Evolutionary conservation across 2,329 filamentous ascomycete species (phyloP).

Genomic region (Hypoxylon sp.): DNA sequence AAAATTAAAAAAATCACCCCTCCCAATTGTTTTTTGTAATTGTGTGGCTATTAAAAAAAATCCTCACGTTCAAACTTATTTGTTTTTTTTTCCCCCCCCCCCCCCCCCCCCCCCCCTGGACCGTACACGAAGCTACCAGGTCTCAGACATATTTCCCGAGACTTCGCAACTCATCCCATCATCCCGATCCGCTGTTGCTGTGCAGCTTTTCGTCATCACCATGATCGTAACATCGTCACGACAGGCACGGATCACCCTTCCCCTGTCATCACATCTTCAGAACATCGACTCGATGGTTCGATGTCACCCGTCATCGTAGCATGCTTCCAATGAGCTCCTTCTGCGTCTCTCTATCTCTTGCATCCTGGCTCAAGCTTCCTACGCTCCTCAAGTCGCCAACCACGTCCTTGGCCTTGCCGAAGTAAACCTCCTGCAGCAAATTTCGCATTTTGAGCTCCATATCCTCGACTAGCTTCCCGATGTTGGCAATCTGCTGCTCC

Average conservation of each 20-base stretch:
- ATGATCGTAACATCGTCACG: slow-evolving; percentile 24
- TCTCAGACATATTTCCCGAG: slow-evolving; percentile 46
- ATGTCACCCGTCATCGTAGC: slow-evolving; percentile 45
- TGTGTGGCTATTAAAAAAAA: slow-evolving; percentile 21
- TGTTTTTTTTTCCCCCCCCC: slow-evolving; percentile 2
- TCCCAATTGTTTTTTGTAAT: no score
- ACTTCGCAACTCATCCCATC: slow-evolving; percentile 34
- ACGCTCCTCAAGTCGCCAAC: slow-evolving; percentile 95
- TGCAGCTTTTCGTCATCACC: slow-evolving; percentile 39
- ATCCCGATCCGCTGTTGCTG: slow-evolving; percentile 40
- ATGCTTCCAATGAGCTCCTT: slow-evolving; percentile 84
- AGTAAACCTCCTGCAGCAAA: slow-evolving; percentile 97
- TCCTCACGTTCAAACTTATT: slow-evolving; percentile 37
- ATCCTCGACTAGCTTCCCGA: slow-evolving; percentile 94
- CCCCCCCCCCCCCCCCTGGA: neutral
- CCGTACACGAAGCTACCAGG: slow-evolving; percentile 34
- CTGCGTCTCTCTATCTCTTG: slow-evolving; percentile 86
- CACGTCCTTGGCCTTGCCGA: slow-evolving; percentile 98
- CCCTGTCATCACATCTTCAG: slow-evolving; percentile 23
- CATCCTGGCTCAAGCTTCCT: slow-evolving; percentile 85
- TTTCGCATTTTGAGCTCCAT: slow-evolving; percentile 99
- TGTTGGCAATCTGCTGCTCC: slow-evolving; percentile 94
- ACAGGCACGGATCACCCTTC: slow-evolving; percentile 21
- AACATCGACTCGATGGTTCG: slow-evolving; percentile 9
- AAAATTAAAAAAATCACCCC: no score